Evolutionary conservation across 768 basidiomycete genomes (phyloP).

Genomic region (Exidia glandulosa): DNA sequence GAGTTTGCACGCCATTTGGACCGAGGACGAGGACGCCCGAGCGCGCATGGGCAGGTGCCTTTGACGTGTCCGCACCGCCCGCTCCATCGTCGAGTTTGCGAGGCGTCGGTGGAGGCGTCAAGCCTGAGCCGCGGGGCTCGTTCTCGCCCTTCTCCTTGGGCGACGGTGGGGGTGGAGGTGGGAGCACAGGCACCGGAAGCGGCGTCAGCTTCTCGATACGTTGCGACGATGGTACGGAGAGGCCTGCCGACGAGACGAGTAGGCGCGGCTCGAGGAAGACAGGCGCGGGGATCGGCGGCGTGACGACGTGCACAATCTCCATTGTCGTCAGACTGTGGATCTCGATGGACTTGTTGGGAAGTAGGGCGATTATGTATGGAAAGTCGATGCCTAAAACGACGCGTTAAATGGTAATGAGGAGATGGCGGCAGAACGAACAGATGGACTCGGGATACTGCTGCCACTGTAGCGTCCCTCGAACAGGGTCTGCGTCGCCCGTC

Average conservation of each 20-base stretch:
- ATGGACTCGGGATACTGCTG: slow-evolving; percentile 62
- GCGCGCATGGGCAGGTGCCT: background rate
- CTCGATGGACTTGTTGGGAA: slow-evolving; percentile 69
- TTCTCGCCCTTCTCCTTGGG: background rate
- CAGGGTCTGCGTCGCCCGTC: slow-evolving; percentile 74
- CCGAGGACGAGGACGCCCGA: slow-evolving; percentile 60
- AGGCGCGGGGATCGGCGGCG: slow-evolving; percentile 28
- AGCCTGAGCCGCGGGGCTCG: slow-evolving; percentile 2
- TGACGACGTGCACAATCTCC: slow-evolving; percentile 55
- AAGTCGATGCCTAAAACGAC: slow-evolving; percentile 55
- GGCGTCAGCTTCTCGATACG: slow-evolving; percentile 30
- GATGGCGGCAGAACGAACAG: slow-evolving; percentile 37
- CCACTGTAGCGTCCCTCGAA: slow-evolving; percentile 85
- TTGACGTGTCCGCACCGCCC: background rate
- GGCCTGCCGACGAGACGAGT: slow-evolving; percentile 23
- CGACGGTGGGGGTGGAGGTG: slow-evolving; percentile 6
- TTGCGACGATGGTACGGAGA: slow-evolving; percentile 31
- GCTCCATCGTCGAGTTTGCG: background rate
- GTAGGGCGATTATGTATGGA: slow-evolving; percentile 67
- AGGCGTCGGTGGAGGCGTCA: slow-evolving; percentile 10
- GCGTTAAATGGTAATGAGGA: background rate
- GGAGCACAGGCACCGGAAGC: slow-evolving; percentile 20
- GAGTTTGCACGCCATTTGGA: slow-evolving; percentile 46
- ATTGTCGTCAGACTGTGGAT: slow-evolving; percentile 75
- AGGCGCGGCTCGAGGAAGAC: slow-evolving; percentile 15